Evolutionary conservation across 257 asterid species (phyloP).

Genomic region (Gentiana macrophylla): DNA sequence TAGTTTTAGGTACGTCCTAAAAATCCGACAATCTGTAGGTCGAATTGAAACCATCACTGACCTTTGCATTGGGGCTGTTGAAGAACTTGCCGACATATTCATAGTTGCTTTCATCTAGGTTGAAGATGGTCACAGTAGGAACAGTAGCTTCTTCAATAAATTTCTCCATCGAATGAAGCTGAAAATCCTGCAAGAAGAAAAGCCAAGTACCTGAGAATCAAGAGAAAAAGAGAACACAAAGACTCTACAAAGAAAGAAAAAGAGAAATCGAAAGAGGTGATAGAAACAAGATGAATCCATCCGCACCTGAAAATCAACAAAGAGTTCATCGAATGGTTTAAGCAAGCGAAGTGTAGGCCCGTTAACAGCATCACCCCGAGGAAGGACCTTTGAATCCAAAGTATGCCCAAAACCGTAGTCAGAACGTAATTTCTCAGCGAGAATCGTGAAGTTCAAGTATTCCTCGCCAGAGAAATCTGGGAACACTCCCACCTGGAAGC

Average conservation of each 20-base stretch:
- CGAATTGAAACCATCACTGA: conserved; percentile 8
- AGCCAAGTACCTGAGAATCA: neutral
- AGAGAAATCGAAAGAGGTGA: too few relatives aligned
- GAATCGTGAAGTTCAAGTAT: conserved; percentile 37
- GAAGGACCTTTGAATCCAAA: conserved; percentile 55
- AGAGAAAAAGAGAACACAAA: neutral
- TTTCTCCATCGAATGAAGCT: conserved; percentile 48
- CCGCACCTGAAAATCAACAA: conserved; percentile 56
- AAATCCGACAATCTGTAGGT: too few relatives aligned
- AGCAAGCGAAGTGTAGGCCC: conserved; percentile 68
- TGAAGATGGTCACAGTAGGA: conserved; percentile 52
- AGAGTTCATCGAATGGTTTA: conserved; percentile 74
- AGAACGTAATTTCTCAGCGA: conserved; percentile 69
- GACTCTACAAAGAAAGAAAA: neutral
- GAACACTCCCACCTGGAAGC: conserved; percentile 61
- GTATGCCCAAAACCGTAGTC: conserved; percentile 70
- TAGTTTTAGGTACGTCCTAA: neutral
- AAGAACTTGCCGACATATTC: conserved; percentile 54
- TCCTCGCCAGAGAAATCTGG: conserved; percentile 59
- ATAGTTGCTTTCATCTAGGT: conserved; percentile 40
- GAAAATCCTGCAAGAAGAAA: conserved; percentile 43
- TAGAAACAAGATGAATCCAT: conserved; percentile 16
- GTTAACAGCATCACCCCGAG: conserved; percentile 51
- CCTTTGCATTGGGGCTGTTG: conserved; percentile 39
- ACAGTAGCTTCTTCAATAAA: conserved; percentile 40